Base-by-base conservation (phyloP, 2,329 filamentous ascomycete genomes). In the Stachybotrys chartarum region DNA sequence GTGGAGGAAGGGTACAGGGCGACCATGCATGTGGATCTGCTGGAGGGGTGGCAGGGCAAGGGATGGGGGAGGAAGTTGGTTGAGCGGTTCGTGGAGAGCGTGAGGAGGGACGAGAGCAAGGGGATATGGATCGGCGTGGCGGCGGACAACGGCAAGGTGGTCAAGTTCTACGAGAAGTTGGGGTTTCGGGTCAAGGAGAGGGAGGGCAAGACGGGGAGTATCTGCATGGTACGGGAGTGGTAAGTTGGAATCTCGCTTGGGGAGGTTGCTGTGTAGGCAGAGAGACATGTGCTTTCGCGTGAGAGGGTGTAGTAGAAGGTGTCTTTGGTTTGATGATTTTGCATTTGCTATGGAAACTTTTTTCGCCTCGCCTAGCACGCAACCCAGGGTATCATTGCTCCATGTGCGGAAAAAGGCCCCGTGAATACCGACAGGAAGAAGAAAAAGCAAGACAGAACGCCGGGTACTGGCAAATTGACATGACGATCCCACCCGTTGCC, bases 11-110 rank as follows among this genome's bases (percentile, higher is more conserved):
- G 59, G 52, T 76, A 70, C 59, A 63, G 69, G 56, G 76, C 71
- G 5, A 79, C 75, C 56, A 71, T 80, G 76, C 78, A 80, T 64
- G 76, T 80, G 53, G 75, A 80, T 58, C 57, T 80, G 59, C 63
- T 80, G 55, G 68, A 69, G 31, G 62, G 56, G 55, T 75, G 63
- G 60, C 75, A 77, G 67, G 68, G 70, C 0, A 57, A 63, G 31
- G 77, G 77, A 1, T 79, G 75, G 75, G 77, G 78, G 5, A 62
- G 69, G 55, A 65, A 65, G 66, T 54, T 76, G 66, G 66, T 77
- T 51, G 70, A 72, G 49, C 56, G 51, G 57, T 77, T 78, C 58
- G 66, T 77, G n/a, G 68, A 67, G 54, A 71, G 68, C 45, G 66
- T 78, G 53, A 62, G 48, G 62, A 55, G 52, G 44, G 45, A 49